These are phyloP conservation scores for Globisporangium spiculum DNA, from an alignment of 352 stramenopile species.

Conservation along the genomic window DNA sequence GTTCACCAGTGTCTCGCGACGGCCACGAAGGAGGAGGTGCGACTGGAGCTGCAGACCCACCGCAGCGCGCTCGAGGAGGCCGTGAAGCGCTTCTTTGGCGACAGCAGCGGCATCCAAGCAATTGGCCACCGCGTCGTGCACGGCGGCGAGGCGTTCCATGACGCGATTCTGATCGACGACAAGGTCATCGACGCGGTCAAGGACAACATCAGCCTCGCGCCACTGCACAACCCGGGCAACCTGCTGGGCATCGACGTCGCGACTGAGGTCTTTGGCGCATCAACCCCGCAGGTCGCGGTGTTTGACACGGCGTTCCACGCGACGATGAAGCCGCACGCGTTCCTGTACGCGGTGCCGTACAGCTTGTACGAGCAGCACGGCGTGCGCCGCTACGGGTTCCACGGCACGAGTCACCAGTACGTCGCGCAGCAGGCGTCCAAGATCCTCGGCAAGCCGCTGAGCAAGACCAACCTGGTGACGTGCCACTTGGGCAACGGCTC, in stretches of 20 bases:
- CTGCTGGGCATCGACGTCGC: constrained; percentile 83
- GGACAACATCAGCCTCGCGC: constrained; percentile 62
- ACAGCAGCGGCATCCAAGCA: constrained; percentile 50
- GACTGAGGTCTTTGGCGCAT: constrained; percentile 62
- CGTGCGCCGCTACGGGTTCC: constrained; percentile 89
- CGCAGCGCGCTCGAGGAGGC: constrained; percentile 56
- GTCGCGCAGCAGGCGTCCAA: constrained; percentile 69
- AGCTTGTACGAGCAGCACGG: constrained; percentile 76
- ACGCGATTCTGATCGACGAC: constrained; percentile 53
- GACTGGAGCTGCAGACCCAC: constrained; percentile 49
- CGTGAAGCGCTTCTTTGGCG: constrained; percentile 60
- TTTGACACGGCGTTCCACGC: constrained; percentile 91
- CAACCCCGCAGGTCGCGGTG: constrained; percentile 74
- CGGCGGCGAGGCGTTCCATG: constrained; percentile 72
- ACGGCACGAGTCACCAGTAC: constrained; percentile 88
- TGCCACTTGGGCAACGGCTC: constrained; percentile 88
- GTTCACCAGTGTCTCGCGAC: constrained; percentile 59
- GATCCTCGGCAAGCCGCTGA: constrained; percentile 53
- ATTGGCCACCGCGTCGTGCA: constrained; percentile 89
- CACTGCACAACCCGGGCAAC: constrained; percentile 88
- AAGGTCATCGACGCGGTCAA: constrained; percentile 54
- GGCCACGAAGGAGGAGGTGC: constrained; percentile 51
- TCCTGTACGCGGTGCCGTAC: constrained; percentile 78
- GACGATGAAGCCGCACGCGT: constrained; percentile 81
- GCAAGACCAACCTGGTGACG: constrained; percentile 74